phyloP scores from a whole-genome alignment of 805 yeast species.

The Saturnispora dispora region DNA sequence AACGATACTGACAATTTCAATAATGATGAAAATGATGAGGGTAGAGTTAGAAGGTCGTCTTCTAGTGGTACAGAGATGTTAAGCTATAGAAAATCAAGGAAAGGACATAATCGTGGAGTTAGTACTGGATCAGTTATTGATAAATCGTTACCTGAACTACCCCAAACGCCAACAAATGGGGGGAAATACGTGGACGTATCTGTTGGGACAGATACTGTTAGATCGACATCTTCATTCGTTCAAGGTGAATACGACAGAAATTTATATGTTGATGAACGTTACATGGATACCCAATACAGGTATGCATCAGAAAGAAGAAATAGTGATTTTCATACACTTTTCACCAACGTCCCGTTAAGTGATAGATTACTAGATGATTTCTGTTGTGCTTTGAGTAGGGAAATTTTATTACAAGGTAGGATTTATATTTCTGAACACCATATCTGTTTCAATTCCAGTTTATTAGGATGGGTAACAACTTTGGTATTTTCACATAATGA shows the following conservation, averaged over 20 bases:
- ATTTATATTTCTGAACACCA: constrained; percentile 70
- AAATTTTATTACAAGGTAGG: constrained; percentile 81
- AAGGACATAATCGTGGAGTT: neutral
- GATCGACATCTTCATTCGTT: constrained; percentile 13
- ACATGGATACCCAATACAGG: constrained; percentile 46
- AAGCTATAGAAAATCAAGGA: constrained; percentile 6
- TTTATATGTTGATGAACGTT: constrained; percentile 50
- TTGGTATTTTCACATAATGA: constrained; percentile 65
- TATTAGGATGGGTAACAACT: constrained; percentile 87
- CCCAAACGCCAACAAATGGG: constrained; percentile 42
- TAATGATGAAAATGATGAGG: neutral
- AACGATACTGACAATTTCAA: neutral
- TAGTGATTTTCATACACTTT: constrained; percentile 67
- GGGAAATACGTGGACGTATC: constrained; percentile 9
- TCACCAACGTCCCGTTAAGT: constrained; percentile 54
- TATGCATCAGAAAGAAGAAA: constrained; percentile 59
- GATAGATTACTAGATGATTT: constrained; percentile 81
- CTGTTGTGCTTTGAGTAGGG: constrained; percentile 82
- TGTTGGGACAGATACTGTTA: constrained; percentile 21
- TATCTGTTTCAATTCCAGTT: constrained; percentile 77
- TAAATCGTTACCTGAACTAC: constrained; percentile 18
- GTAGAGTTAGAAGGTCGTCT: neutral
- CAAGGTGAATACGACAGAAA: constrained; percentile 29
- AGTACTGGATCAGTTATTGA: constrained; percentile 6
- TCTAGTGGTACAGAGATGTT: constrained; percentile 11